phyloP scores from a whole-genome alignment of 495 filamentous ascomycete species.

The Evernia prunastri region DNA sequence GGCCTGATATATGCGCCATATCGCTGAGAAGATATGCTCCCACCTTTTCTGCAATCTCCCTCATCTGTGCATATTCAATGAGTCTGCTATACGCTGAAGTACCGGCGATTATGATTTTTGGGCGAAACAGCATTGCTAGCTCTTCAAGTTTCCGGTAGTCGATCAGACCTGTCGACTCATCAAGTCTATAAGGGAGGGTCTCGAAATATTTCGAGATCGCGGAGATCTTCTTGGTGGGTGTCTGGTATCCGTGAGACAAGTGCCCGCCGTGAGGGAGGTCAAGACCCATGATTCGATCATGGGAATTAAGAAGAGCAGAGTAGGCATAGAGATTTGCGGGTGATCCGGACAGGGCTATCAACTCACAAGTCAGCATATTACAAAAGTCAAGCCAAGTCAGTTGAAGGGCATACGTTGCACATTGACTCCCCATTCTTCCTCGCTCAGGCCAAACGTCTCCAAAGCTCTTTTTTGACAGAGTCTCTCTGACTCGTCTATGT shows the following conservation, averaged over 20 bases:
- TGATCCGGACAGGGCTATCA: slow-evolving; percentile 80
- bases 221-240: slow-evolving; percentile 96
- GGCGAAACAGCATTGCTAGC: slow-evolving; percentile 77
- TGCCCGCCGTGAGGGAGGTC: slow-evolving; percentile 96
- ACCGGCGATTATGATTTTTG: slow-evolving; percentile 91
- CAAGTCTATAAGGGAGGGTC: slow-evolving; percentile 87
- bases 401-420: slow-evolving; percentile 66
- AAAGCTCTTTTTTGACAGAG: slow-evolving; percentile 86
- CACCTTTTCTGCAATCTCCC: slow-evolving; percentile 79
- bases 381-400: not conserved
- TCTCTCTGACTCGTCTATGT: slow-evolving; percentile 84
- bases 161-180: slow-evolving; percentile 85
- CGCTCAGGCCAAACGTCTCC: slow-evolving; percentile 73
- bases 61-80: slow-evolving; percentile 87
- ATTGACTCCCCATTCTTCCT: slow-evolving; percentile 94
- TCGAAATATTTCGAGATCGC: slow-evolving; percentile 98
- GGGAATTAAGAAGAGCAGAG: slow-evolving; percentile 81
- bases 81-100: slow-evolving; percentile 91
- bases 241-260: slow-evolving; percentile 96
- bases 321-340: slow-evolving; percentile 96
- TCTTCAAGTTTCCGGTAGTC: slow-evolving; percentile 89
- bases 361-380: slow-evolving; percentile 22
- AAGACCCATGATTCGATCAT: slow-evolving; percentile 94
- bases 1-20: slow-evolving; percentile 96
- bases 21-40: slow-evolving; percentile 88